phyloP scores from a whole-genome alignment of 2,329 filamentous ascomycete genomes.

The Pseudovirgaria hyperparasitica region DNA sequence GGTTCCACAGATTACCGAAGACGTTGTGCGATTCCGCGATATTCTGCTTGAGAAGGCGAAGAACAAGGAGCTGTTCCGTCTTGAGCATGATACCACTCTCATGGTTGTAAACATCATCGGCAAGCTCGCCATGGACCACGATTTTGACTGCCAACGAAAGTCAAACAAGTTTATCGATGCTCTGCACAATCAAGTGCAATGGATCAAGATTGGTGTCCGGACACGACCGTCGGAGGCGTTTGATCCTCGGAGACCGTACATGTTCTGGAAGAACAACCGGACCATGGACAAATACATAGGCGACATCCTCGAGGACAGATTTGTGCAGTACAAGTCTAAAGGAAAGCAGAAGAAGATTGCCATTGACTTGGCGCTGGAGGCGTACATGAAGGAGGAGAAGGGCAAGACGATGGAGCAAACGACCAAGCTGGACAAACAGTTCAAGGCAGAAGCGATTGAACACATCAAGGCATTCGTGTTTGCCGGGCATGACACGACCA shows the following conservation, averaged over 20 bases:
- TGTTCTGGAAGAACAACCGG: conserved; percentile 13
- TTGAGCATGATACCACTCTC: conserved; percentile 12
- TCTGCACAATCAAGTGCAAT: too few species aligned
- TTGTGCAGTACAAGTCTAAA: conserved; percentile 10
- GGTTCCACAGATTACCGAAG: conserved; percentile 18
- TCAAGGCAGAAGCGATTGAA: conserved; percentile 22
- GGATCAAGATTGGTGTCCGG: too few species aligned
- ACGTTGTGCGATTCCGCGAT: conserved; percentile 18
- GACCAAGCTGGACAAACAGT: conserved; percentile 20
- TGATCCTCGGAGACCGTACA: conserved; percentile 10
- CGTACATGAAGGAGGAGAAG: conserved; percentile 17
- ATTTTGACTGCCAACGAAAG: background rate
- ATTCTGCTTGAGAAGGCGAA: conserved; percentile 11
- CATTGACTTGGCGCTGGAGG: conserved; percentile 15
- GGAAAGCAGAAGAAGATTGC: conserved; percentile 6
- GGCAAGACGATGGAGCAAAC: conserved; percentile 12
- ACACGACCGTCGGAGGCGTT: background rate
- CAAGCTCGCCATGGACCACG: conserved; percentile 2
- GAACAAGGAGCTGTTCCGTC: conserved; percentile 11
- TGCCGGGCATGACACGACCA: conserved; percentile 31
- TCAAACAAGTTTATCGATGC: too few species aligned
- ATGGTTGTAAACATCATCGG: conserved; percentile 18
- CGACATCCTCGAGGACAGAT: too few species aligned
- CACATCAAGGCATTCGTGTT: conserved; percentile 29
- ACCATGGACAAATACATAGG: conserved; percentile 16